Percentiles rank a stretch among this genome's conserved stretches.
Evolutionary conservation across 345 rosid species (phyloP).

Genomic region (Populus tremula): DNA sequence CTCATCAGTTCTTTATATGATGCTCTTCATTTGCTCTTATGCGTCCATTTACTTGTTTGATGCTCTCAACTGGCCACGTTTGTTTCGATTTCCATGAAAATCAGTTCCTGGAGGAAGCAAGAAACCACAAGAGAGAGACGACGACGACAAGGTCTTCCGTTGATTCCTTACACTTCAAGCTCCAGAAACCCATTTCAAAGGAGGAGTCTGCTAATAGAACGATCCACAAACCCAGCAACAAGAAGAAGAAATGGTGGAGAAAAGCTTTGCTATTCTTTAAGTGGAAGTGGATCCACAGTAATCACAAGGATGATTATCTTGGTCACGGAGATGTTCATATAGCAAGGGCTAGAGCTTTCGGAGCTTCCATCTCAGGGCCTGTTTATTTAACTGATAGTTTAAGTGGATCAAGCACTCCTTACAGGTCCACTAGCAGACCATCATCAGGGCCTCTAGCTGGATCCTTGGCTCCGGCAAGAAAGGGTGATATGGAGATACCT

Average conservation of each 20-base stretch:
- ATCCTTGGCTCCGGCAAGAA: slow-evolving; percentile 44
- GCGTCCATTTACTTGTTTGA: not conserved
- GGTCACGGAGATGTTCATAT: slow-evolving; percentile 38
- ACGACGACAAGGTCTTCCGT: slow-evolving; percentile 23
- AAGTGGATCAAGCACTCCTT: slow-evolving; percentile 65
- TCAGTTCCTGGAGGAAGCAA: slow-evolving; percentile 77
- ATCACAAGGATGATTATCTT: not conserved
- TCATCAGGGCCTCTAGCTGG: slow-evolving; percentile 76
- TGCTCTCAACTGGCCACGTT: not conserved
- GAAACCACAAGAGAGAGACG: slow-evolving; percentile 56
- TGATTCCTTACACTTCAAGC: slow-evolving; percentile 70
- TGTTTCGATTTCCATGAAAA: not conserved
- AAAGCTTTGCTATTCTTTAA: slow-evolving; percentile 68
- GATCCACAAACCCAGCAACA: slow-evolving; percentile 44
- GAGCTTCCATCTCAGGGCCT: slow-evolving; percentile 62
- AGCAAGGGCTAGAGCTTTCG: slow-evolving; percentile 41
- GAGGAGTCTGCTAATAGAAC: slow-evolving; percentile 48
- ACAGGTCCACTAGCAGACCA: slow-evolving; percentile 41
- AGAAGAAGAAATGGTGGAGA: slow-evolving; percentile 79
- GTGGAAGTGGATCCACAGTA: slow-evolving; percentile 43
- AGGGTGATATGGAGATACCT: slow-evolving; percentile 50
- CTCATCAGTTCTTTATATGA: not conserved
- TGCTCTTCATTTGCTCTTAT: not conserved
- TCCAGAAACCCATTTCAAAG: slow-evolving; percentile 77
- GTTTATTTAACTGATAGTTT: slow-evolving; percentile 70